A percentile compares a stretch with the other conserved stretches of the same genome.
Evolutionary conservation across 768 basidiomycete genomes (phyloP).

Genomic region (Boletus vinaceobasis): DNA sequence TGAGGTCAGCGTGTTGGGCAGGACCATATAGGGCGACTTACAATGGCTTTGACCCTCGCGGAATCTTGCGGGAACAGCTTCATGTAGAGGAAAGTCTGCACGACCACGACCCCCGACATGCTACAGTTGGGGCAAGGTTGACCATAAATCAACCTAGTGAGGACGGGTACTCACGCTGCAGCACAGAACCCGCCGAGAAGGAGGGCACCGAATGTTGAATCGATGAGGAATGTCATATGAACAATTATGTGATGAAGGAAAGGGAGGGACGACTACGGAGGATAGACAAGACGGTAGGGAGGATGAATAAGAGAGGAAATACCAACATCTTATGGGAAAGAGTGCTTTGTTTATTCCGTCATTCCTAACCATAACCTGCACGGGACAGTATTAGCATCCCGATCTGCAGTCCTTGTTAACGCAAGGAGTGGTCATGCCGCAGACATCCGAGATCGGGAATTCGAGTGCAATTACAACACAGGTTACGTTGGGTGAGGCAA

Average conservation of each 20-base stretch:
- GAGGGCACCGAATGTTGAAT: conserved; percentile 27
- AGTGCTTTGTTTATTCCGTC: neutral
- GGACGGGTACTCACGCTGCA: conserved; percentile 17
- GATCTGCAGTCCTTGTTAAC: neutral
- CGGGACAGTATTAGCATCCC: neutral
- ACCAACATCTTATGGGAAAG: neutral
- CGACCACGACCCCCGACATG: conserved; percentile 27
- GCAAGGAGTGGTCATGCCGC: neutral
- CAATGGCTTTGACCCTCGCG: conserved; percentile 18
- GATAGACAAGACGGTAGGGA: neutral
- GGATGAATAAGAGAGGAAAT: neutral
- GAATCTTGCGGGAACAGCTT: conserved; percentile 29
- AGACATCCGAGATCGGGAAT: neutral
- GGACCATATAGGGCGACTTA: conserved; percentile 8
- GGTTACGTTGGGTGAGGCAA: neutral
- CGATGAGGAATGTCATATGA: conserved; percentile 13
- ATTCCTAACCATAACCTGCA: neutral
- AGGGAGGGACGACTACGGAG: neutral
- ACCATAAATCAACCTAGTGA: neutral
- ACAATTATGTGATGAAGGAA: neutral
- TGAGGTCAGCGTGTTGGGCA: neutral
- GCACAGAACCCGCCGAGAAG: conserved; percentile 31
- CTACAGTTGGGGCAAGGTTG: conserved; percentile 7
- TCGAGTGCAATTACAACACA: neutral
- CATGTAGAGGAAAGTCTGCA: conserved; percentile 29